Conservation (phyloP, 208 protist species). For the Angomonas deanei region DNA sequence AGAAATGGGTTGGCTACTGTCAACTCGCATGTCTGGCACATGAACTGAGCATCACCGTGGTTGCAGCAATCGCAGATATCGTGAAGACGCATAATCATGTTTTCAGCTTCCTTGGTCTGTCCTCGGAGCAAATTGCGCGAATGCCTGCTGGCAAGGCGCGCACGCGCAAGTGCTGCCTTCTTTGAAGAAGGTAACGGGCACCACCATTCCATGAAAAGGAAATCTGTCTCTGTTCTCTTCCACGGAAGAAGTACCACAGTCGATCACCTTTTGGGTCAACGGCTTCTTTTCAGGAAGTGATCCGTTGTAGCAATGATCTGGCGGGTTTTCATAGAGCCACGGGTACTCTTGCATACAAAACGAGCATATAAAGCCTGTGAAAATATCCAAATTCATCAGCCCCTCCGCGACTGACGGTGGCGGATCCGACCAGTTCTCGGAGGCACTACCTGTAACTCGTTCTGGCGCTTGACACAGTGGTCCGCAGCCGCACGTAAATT, state of each 20-base stretch:
- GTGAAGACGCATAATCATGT: constrained; percentile 72
- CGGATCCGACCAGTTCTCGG: constrained; percentile 25
- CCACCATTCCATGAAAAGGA: constrained; percentile 1
- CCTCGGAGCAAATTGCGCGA: constrained; percentile 58
- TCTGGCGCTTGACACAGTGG: constrained; percentile 57
- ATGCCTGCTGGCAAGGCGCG: constrained; percentile 47
- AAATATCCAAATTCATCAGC: constrained; percentile 76
- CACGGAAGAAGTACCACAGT: constrained; percentile 23
- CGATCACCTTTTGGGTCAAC: constrained; percentile 19
- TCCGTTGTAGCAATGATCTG: constrained; percentile 51
- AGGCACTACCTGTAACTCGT: constrained; percentile 26
- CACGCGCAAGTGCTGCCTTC: constrained; percentile 60
- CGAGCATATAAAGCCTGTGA: constrained; percentile 72
- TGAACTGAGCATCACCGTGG: constrained; percentile 49
- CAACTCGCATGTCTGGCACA: constrained; percentile 81
- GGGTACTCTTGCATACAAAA: constrained; percentile 81
- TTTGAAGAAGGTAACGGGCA: constrained; percentile 61
- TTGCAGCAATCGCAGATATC: constrained; percentile 70
- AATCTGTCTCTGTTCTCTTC: neutral
- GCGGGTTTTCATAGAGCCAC: constrained; percentile 59
- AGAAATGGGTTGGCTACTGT: constrained; percentile 47
- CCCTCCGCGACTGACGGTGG: constrained; percentile 39
- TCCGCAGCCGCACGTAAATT: constrained; percentile 78
- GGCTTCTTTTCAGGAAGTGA: constrained; percentile 32
- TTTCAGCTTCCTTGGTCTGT: constrained; percentile 35